Conservation (phyloP, 192 early-diverging fungal genomes). For the Gryganskiella cystojenkinii region DNA sequence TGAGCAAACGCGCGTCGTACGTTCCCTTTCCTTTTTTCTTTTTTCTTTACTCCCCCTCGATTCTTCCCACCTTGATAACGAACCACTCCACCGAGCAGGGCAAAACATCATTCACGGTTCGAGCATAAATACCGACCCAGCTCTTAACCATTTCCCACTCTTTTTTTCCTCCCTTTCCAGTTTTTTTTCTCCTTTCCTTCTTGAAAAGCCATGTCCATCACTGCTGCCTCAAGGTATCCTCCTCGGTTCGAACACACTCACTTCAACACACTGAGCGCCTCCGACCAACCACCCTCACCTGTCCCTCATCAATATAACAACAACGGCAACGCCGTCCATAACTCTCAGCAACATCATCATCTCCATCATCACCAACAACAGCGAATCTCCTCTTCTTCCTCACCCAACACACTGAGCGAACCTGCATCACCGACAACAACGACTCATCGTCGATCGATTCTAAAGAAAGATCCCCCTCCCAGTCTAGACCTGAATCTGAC, state of each 20-base stretch:
- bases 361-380: slow-evolving; percentile 10
- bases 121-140: not conserved
- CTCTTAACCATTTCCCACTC: slow-evolving; percentile 10
- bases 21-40: not conserved
- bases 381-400: not conserved
- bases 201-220: slow-evolving; percentile 43
- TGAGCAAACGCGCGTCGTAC: too few relatives aligned
- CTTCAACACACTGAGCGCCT: slow-evolving; percentile 10
- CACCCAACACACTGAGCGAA: not conserved
- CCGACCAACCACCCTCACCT: not conserved
- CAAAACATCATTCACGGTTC: not conserved
- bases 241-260: slow-evolving; percentile 33
- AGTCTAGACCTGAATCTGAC: not conserved
- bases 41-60: slow-evolving; percentile 7
- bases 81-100: not conserved
- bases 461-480: not conserved
- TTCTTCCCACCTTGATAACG: slow-evolving; percentile 1
- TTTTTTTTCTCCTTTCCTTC: slow-evolving; percentile 1
- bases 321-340: not conserved
- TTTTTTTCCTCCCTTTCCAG: slow-evolving; percentile 14
- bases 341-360: not conserved
- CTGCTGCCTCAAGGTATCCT: slow-evolving; percentile 39
- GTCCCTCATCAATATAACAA: slow-evolving; percentile 6
- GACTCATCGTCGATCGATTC: not conserved
- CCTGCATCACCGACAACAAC: not conserved